A percentile compares a stretch with the other conserved stretches of the same genome.
phyloP scores from a whole-genome alignment of 2,329 filamentous ascomycete genomes.

The Fusarium dlaminii region DNA sequence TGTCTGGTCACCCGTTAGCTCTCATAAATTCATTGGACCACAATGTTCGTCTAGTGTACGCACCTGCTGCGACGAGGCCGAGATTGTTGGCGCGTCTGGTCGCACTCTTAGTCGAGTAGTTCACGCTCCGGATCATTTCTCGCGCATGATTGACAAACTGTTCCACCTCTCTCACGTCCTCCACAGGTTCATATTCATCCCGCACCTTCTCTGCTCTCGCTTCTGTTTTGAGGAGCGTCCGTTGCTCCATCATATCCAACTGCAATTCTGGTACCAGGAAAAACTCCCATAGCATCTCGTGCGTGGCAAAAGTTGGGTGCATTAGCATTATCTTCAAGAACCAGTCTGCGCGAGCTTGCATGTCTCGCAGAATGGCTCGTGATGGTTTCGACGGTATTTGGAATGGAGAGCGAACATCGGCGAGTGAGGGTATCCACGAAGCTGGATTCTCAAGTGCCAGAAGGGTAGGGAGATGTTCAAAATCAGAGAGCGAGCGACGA shows the following conservation, averaged over 20 bases:
- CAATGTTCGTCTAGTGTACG: conserved; percentile 30
- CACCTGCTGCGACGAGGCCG: conserved; percentile 70
- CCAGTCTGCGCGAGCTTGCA: conserved; percentile 85
- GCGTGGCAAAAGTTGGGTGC: conserved; percentile 92
- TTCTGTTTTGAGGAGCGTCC: conserved; percentile 87
- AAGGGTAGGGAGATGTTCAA: conserved; percentile 87
- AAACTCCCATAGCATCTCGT: conserved; percentile 99
- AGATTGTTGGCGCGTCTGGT: conserved; percentile 81
- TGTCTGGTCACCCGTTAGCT: conserved; percentile 60
- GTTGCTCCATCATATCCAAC: conserved; percentile 86
- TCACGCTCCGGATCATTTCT: conserved; percentile 87
- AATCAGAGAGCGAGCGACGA: conserved; percentile 85
- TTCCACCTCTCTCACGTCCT: conserved; percentile 87
- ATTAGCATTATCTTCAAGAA: conserved; percentile 87
- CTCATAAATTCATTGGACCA: conserved; percentile 20
- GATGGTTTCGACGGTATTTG: conserved; percentile 94
- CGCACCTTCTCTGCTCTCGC: conserved; percentile 83
- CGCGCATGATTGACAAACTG: conserved; percentile 91
- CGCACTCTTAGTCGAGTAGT: conserved; percentile 82
- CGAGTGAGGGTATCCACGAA: conserved; percentile 88
- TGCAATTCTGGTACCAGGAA: conserved; percentile 96
- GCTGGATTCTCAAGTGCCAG: conserved; percentile 90
- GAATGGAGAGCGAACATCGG: conserved; percentile 84
- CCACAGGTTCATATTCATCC: conserved; percentile 88
- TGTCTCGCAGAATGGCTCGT: conserved; percentile 83